Conservation (phyloP, 305 asterid species). For the Withania somnifera region DNA sequence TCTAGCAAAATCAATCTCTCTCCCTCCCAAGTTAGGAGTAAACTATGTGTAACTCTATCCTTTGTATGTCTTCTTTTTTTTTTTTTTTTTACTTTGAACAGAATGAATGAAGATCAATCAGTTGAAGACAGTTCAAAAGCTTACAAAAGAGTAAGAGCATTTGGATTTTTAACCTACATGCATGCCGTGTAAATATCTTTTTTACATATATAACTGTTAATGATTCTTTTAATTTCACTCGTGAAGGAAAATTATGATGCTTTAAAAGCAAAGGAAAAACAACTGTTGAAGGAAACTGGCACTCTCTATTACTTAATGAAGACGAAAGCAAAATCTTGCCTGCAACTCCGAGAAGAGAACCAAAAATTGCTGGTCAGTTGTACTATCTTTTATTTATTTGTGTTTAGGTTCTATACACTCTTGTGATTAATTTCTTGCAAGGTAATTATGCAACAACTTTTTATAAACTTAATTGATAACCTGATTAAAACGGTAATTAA, state of each 20-base stretch:
- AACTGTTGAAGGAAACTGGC: slow-evolving; percentile 13
- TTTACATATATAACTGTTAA: not conserved
- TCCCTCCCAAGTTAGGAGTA: no score
- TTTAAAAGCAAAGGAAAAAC: slow-evolving; percentile 12
- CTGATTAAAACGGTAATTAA: no score
- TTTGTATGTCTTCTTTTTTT: not conserved
- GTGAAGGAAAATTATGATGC: slow-evolving; percentile 9
- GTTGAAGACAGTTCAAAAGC: not conserved
- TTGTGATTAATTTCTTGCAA: not conserved
- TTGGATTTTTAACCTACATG: not conserved
- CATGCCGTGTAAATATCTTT: not conserved
- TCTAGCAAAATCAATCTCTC: no score
- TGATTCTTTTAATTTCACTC: no score
- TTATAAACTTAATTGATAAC: no score
- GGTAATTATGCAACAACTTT: no score
- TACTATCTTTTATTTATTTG: not conserved
- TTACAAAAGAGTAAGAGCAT: not conserved
- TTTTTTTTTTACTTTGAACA: not conserved
- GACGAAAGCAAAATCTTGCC: slow-evolving; percentile 5
- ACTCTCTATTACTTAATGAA: not conserved
- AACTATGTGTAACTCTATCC: no score
- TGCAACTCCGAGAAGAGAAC: slow-evolving; percentile 17
- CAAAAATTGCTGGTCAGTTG: slow-evolving; percentile 17
- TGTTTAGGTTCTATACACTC: not conserved
- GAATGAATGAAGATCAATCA: not conserved